These are phyloP conservation scores for Rosa persica DNA, from an alignment of 306 rosid species.

Conservation along the genomic window DNA sequence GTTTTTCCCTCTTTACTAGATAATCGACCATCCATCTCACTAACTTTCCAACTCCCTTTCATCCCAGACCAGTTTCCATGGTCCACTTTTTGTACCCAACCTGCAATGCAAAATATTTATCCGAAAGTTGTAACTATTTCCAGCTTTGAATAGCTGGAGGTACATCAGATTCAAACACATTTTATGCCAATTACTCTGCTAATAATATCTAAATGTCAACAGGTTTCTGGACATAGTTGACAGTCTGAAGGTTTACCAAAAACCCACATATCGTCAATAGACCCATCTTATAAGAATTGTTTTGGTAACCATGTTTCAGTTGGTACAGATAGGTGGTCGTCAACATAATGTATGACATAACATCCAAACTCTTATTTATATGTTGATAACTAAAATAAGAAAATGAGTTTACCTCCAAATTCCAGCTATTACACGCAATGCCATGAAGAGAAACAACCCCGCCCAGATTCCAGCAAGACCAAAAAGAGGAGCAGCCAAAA, in stretches of 20 bases:
- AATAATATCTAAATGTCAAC: not conserved
- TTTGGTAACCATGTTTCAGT: not conserved
- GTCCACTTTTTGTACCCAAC: conserved; percentile 77
- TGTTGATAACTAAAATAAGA: conserved; percentile 3
- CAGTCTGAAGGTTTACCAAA: not conserved
- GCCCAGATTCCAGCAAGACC: conserved; percentile 94
- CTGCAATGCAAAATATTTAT: conserved; percentile 32
- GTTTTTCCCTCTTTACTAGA: not conserved
- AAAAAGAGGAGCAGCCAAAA: conserved; percentile 61
- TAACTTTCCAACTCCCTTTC: conserved; percentile 46
- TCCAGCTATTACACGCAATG: conserved; percentile 76
- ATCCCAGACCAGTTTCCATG: conserved; percentile 72
- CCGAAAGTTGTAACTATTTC: not conserved
- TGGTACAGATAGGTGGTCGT: not conserved
- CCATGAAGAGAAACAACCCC: conserved; percentile 92
- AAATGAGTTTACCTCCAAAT: conserved; percentile 64
- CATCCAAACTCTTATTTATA: not conserved
- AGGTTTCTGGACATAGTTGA: not conserved
- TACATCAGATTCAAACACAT: not conserved
- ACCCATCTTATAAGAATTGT: not conserved
- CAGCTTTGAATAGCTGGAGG: not conserved
- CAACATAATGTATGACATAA: not conserved
- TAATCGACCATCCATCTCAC: conserved; percentile 14
- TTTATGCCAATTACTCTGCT: not conserved
- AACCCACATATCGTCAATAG: not conserved